Evolutionary conservation across 768 basidiomycete genomes (phyloP).

Genomic region (Hortiboletus campestris): DNA sequence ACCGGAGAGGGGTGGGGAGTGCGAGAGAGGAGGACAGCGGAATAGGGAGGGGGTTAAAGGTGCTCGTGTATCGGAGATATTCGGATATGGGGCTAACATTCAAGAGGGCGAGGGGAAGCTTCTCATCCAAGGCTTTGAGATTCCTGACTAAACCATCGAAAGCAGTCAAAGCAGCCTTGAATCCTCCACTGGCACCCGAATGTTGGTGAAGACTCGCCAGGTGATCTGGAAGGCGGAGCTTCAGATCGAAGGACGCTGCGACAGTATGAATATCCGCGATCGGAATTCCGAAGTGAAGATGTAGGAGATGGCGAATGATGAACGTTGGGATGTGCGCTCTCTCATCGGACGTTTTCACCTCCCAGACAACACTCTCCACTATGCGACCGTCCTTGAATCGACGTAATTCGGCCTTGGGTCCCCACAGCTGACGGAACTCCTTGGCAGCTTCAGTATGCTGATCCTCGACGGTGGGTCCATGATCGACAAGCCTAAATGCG

Average conservation of each 20-base stretch:
- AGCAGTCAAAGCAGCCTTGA: slow-evolving; percentile 70
- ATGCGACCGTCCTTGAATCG: slow-evolving; percentile 97
- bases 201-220: slow-evolving; percentile 41
- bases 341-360: slow-evolving; percentile 76
- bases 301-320: slow-evolving; percentile 73
- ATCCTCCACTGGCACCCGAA: slow-evolving; percentile 47
- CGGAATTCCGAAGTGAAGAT: slow-evolving; percentile 70
- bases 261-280: slow-evolving; percentile 52
- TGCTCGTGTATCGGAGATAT: slow-evolving; percentile 77
- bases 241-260: slow-evolving; percentile 56
- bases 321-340: slow-evolving; percentile 72
- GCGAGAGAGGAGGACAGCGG: slow-evolving; percentile 48
- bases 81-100: slow-evolving; percentile 74
- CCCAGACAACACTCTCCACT: slow-evolving; percentile 95
- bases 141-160: slow-evolving; percentile 76
- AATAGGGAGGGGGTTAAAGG: slow-evolving; percentile 77
- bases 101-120: slow-evolving; percentile 74
- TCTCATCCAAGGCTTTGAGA: slow-evolving; percentile 69
- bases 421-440: slow-evolving; percentile 86
- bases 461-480: slow-evolving; percentile 79
- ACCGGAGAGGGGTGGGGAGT: slow-evolving; percentile 60
- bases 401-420: slow-evolving; percentile 84
- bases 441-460: slow-evolving; percentile 46
- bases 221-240: slow-evolving; percentile 57
- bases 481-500: slow-evolving; percentile 86